Evolutionary conservation across 345 rosid genomes (phyloP), one percentile per base, ranked within the genome.

Genomic region (Limnanthes douglasii): DNA sequence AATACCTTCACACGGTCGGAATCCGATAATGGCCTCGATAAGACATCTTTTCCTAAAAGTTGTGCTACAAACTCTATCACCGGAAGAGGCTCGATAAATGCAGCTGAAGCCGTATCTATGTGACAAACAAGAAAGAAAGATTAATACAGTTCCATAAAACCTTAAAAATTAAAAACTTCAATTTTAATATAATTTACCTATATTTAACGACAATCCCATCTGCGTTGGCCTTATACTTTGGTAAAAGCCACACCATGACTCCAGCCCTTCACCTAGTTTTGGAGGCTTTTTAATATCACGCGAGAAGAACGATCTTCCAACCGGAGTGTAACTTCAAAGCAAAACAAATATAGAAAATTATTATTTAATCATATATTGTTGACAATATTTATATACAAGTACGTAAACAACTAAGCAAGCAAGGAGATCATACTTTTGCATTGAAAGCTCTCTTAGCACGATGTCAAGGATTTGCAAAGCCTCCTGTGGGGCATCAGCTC

Each of bases 211-310:
- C 57, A 90, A 56, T 51, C 98, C 98, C 98, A 90, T 90, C 23
- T 85, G 98, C 0, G 98, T 90, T 6, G 98, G 96, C 56, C 98
- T 72, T 38, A 90, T 80, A 43, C 98, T 90, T 52, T 90, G 96
- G 46, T 84, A 90, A 56, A 85, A 90, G 17, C 98, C 98, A 36
- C 94, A 85, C 98, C 98, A 90, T 11, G 93, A 77, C 73, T 90
- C 94, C 58, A 90, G 70, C 39, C 98, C 98, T 11, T 90, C 98
- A 39, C 98, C 94, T 5, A 90, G 84, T 16, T 78, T 48, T 36
- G 77, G 93, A 0, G 93, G 93, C 18, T 62, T 59, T 62, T 83
- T 63, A 34, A 80, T 61, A 58, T 67, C 70, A 8, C 94, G 98
- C 21, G 98, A 90, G 41, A 80, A 90, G 69, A 90, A 90, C 12